Evolutionary conservation across 1,139 yeast species (phyloP), one percentile per base, ranked within the genome.

Genomic region (Kodamaea sp.): DNA sequence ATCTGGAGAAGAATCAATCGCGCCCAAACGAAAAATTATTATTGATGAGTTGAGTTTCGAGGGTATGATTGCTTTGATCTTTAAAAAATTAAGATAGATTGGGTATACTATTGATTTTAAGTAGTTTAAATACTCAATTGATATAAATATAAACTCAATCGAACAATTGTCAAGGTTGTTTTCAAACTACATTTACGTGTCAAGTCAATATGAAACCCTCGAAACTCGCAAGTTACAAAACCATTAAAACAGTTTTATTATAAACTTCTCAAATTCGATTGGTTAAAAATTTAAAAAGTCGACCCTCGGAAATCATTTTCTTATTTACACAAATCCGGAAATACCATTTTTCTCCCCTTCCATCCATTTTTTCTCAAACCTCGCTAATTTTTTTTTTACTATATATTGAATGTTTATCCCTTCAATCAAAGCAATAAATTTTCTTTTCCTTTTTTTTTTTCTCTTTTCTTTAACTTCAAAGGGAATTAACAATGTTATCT

Each of bases 401-500:
- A 36, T 30, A 36, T 37, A 42, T 42, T 37, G 37, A 42, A 35
- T 27, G 35, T 36, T 32, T 35, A 29, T 34, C 42, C 42, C 36
- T 36, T n/a, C n/a, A n/a, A n/a, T n/a, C n/a, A n/a, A n/a, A 39
- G 34, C 34, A 32, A 35, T 39, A 42, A 29, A 29, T 34, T 40
- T 37, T 39, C 32, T 35, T 35, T 37, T 31, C 27, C 39, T 35
- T 28, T 34, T 32, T 43, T 34, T 35, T 35, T 29, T 36, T 32
- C 39, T 41, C 36, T 33, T 35, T n/a, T n/a, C n/a, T n/a, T 32
- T 15, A 15, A 15, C 20, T 15, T 15, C 20, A 15, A 15, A 15
- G 20, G 34, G 36, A 37, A 36, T 28, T 34, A 42, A 49, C 39
- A 35, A 67, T 68, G 74, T 69, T 68, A 56, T 65, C 72, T 46